A percentile compares a stretch with the other conserved stretches of the same genome.
phyloP scores from a whole-genome alignment of 345 rosid species.

The Eucalyptus rudis region DNA sequence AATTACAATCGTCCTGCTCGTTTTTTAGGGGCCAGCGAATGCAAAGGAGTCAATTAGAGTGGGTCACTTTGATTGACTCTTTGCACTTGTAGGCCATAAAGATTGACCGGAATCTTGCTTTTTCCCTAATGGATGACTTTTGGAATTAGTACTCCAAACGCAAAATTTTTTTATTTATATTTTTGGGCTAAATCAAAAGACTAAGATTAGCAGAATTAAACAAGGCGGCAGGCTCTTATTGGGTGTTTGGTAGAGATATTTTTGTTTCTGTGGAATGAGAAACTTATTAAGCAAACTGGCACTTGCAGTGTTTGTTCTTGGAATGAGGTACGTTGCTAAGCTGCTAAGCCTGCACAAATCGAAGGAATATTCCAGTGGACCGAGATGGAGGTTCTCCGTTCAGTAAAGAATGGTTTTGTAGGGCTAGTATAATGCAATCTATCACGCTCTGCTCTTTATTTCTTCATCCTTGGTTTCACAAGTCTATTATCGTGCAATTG shows the following conservation, averaged over 20 bases:
- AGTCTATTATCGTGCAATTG: no score
- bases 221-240: not conserved
- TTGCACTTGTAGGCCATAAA: not conserved
- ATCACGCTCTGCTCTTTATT: no score
- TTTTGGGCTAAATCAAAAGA: not conserved
- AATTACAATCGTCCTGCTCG: no score
- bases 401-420: no score
- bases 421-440: no score
- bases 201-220: not conserved
- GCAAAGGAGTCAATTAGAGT: no score
- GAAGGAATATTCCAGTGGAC: no score
- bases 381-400: no score
- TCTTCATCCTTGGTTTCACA: no score
- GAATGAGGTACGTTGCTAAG: not conserved
- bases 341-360: fast-evolving
- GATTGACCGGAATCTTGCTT: no score
- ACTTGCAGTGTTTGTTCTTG: not conserved
- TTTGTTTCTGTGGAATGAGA: not conserved
- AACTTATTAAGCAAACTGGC: not conserved
- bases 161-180: no score
- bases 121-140: not conserved
- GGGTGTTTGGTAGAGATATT: not conserved
- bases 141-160: not conserved
- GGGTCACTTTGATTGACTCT: not conserved
- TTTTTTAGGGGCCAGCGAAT: fast-evolving